A percentile compares a stretch with the other conserved stretches of the same genome.
Evolutionary conservation across 768 basidiomycete species (phyloP).

Genomic region (Tubosaeta sp.): DNA sequence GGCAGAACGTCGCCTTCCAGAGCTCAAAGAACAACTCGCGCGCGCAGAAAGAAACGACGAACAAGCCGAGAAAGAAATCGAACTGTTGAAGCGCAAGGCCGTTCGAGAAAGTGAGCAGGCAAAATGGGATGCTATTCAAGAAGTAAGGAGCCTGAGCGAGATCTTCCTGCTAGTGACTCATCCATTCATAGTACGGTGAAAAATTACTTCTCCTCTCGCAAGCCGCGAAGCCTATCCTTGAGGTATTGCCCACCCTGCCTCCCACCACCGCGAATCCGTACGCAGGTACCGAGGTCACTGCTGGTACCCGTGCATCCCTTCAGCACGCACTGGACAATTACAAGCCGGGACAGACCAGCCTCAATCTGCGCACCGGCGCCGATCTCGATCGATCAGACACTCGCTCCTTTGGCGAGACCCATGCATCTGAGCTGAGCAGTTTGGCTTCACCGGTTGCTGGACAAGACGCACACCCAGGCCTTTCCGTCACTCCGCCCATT

Average conservation of each 20-base stretch:
- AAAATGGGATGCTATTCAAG: constrained; percentile 80
- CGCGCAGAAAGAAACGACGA: constrained; percentile 63
- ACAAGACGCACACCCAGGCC: constrained; percentile 28
- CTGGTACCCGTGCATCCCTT: constrained; percentile 64
- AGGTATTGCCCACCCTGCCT: constrained; percentile 63
- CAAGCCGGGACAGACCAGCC: constrained; percentile 58
- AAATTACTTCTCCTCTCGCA: constrained; percentile 73
- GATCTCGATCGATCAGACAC: constrained; percentile 71
- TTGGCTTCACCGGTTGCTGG: constrained; percentile 37
- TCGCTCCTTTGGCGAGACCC: constrained; percentile 80
- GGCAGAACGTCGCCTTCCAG: constrained; percentile 61
- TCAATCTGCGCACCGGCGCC: constrained; percentile 42
- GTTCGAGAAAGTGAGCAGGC: constrained; percentile 67
- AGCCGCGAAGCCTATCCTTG: constrained; percentile 59
- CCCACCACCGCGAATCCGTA: constrained; percentile 57
- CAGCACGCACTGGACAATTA: constrained; percentile 79
- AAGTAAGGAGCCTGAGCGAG: constrained; percentile 42
- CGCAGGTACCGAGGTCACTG: constrained; percentile 57
- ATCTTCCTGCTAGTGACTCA: constrained; percentile 1
- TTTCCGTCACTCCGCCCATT: constrained; percentile 44
- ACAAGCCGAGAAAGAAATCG: constrained; percentile 63
- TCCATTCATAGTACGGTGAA: constrained; percentile 61
- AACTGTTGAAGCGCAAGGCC: constrained; percentile 71
- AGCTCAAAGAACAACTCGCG: constrained; percentile 66
- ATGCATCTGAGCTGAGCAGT: constrained; percentile 65